phyloP scores from a whole-genome alignment of 495 filamentous ascomycete species.

The Aspergillus mulundensis region DNA sequence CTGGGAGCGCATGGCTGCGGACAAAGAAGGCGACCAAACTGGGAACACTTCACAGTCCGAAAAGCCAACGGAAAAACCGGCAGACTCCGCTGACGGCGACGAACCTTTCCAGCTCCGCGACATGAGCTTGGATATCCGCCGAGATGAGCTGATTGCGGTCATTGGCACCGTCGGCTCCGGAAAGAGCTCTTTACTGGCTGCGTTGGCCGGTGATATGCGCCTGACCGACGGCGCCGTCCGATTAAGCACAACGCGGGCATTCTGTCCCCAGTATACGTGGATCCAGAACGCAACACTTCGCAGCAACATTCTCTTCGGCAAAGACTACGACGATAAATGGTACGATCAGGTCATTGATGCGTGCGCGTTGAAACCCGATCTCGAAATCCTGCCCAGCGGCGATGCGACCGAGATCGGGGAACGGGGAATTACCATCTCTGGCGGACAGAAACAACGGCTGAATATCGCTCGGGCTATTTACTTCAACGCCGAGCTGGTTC shows the following conservation, averaged over 20 bases:
- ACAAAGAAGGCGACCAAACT: slow-evolving; percentile 16
- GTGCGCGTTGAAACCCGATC: slow-evolving; percentile 54
- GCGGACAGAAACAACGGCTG: slow-evolving; percentile 62
- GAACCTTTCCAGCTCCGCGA: slow-evolving; percentile 72
- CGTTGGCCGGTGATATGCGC: slow-evolving; percentile 91
- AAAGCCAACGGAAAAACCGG: slow-evolving; percentile 22
- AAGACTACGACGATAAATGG: slow-evolving; percentile 49
- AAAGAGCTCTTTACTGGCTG: slow-evolving; percentile 86
- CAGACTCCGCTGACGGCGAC: slow-evolving; percentile 29
- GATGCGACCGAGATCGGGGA: slow-evolving; percentile 59
- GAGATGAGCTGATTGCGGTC: slow-evolving; percentile 83
- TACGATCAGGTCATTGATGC: slow-evolving; percentile 56
- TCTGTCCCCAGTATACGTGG: slow-evolving; percentile 96
- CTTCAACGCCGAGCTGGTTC: slow-evolving; percentile 72
- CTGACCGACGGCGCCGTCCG: slow-evolving; percentile 67
- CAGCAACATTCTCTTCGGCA: slow-evolving; percentile 90
- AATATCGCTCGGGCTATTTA: slow-evolving; percentile 85
- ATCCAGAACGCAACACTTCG: slow-evolving; percentile 87
- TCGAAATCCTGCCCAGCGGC: slow-evolving; percentile 51
- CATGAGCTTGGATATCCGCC: slow-evolving; percentile 68
- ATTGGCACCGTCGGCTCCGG: slow-evolving; percentile 90
- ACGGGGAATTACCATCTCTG: slow-evolving; percentile 61
- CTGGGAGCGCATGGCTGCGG: slow-evolving; percentile 62
- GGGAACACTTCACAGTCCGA: slow-evolving; percentile 29
- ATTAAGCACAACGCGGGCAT: slow-evolving; percentile 74